These are phyloP conservation scores for Huntiella savannae DNA, from an alignment of 2,329 filamentous ascomycete genomes.

Conservation along the genomic window DNA sequence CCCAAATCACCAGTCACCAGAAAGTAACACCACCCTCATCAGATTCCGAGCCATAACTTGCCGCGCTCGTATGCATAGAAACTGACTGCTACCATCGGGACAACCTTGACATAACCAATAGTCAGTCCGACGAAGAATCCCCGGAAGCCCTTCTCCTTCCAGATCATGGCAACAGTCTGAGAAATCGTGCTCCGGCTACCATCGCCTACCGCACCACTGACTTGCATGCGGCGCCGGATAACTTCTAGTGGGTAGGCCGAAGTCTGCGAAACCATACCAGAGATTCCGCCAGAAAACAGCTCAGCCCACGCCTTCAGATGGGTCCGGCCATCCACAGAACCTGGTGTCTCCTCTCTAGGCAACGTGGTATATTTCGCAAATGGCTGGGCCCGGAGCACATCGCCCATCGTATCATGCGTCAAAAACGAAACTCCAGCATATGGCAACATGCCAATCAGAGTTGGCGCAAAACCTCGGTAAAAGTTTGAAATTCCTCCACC, in stretches of 20 bases:
- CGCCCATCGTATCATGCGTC: conserved; percentile 78
- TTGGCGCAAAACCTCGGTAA: conserved; percentile 83
- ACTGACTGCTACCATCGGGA: conserved; percentile 64
- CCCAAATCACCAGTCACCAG: not conserved
- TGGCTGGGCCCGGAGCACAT: conserved; percentile 52
- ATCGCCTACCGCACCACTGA: conserved; percentile 83
- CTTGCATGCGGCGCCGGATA: conserved; percentile 83
- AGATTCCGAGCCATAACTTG: conserved; percentile 48
- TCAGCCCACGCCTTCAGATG: conserved; percentile 75
- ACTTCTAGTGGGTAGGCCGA: conserved; percentile 88
- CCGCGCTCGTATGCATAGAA: conserved; percentile 48
- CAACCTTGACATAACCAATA: conserved; percentile 87
- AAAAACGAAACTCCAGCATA: conserved; percentile 94
- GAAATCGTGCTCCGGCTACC: conserved; percentile 57
- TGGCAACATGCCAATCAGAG: conserved; percentile 82
- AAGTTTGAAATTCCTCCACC: conserved; percentile 67
- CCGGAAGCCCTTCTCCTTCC: conserved; percentile 50
- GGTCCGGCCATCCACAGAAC: conserved; percentile 37
- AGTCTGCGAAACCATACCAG: conserved; percentile 79
- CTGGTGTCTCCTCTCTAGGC: conserved; percentile 32
- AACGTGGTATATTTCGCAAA: conserved; percentile 60
- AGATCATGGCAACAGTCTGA: conserved; percentile 62
- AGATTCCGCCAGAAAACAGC: conserved; percentile 63
- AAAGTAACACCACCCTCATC: conserved; percentile 12
- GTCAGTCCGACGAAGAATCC: conserved; percentile 88